Evolutionary conservation across 495 filamentous ascomycete genomes (phyloP), one percentile per base, ranked within the genome.

Genomic region (Aspergillus avenaceus): DNA sequence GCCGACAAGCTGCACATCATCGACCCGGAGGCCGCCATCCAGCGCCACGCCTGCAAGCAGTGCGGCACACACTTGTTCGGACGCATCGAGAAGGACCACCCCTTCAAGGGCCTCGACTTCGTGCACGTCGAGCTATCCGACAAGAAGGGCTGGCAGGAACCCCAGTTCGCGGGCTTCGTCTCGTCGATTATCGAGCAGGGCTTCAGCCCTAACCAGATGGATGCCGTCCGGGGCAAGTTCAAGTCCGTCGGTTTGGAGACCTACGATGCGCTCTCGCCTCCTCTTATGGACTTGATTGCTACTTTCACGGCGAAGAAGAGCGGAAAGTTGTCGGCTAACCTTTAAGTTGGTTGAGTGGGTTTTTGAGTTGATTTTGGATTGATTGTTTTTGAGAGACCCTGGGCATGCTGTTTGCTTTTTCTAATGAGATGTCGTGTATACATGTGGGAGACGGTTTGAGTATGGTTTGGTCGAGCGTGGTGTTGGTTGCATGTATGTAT

Each of bases 31-130:
- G 79, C 82, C 12, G 62, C 69, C 7, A 83, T 85, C 59, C 79
- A 72, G 50, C 79, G 82, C 21, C 47, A 81, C 60, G 79, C 79
- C 7, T 84, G 82, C 71, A 66, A 61, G 26, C 63, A 67, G 21
- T 84, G 80, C 59, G 79, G 79, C 24, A 67, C 73, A 2, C 79
- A 82, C 58, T 31, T 84, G 53, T 84, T 68, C 59, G 80, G 82
- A 4, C 75, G 79, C 23, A 83, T 85, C 61, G 77, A 82, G 60
- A 64, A 66, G 45, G 75, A 80, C 2, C 82, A 85, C 57, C 65
- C 81, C 1, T 84, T 85, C 69, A 75, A 78, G 57, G 82, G 81
- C 1, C 65, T 84, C 13, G 79, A 81, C 55, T 84, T 84, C 64
- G 78, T 84, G 12, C 80, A 85, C 59, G 71, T 68, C 0, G 80